These are phyloP conservation scores for Peronosclerospora sorghi DNA, from an alignment of 352 stramenopile genomes.

Conservation along the genomic window DNA sequence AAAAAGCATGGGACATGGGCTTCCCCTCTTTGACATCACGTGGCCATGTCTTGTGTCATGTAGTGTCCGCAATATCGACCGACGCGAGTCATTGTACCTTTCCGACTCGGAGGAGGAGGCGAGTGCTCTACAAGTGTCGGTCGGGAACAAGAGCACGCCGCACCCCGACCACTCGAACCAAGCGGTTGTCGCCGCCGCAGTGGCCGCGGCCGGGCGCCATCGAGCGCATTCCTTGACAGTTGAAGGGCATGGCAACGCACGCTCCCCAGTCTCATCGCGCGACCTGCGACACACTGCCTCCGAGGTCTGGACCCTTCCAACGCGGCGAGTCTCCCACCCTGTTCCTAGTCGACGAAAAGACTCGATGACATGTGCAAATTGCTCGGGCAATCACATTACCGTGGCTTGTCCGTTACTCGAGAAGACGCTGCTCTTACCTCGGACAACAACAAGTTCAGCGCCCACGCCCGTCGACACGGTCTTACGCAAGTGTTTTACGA, in stretches of 20 bases:
- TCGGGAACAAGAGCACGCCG: constrained; percentile 20
- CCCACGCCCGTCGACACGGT: constrained; percentile 46
- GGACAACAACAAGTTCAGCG: neutral
- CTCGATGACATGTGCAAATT: constrained; percentile 57
- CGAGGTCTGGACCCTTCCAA: no score
- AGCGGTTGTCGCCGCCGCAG: constrained; percentile 30
- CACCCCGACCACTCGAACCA: constrained; percentile 25
- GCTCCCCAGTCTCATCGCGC: constrained; percentile 9
- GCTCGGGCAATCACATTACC: constrained; percentile 73
- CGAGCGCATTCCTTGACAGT: constrained; percentile 33
- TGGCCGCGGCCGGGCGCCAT: constrained; percentile 27
- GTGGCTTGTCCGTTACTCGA: constrained; percentile 66
- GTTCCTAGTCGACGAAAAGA: constrained; percentile 54
- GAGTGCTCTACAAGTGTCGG: neutral
- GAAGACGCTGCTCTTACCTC: constrained; percentile 30
- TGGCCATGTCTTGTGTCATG: constrained; percentile 3
- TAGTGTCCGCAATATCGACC: constrained; percentile 69
- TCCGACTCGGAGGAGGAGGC: constrained; percentile 29
- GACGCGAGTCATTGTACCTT: constrained; percentile 31
- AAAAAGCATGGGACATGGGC: no score
- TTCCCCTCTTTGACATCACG: no score
- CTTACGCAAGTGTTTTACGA: constrained; percentile 80
- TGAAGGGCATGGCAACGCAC: constrained; percentile 14
- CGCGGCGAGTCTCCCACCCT: no score
- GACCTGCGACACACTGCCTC: no score